Conservation (phyloP, 2,329 filamentous ascomycete species). For the Torrubiella hemipterigena region DNA sequence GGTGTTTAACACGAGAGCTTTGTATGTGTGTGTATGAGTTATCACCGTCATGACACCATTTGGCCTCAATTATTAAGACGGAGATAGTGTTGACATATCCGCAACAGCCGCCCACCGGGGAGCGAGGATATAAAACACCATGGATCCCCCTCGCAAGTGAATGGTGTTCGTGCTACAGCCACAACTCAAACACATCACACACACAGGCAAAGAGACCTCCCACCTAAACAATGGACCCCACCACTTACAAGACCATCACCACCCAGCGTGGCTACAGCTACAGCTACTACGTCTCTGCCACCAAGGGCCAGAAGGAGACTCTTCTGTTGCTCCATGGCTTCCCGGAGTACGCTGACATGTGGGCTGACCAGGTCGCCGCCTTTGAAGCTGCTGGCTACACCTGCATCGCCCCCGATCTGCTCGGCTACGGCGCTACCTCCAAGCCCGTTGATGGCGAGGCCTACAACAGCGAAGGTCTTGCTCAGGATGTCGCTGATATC, state of each 20-base stretch:
- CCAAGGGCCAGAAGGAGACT: slow-evolving; percentile 15
- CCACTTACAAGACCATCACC: slow-evolving; percentile 14
- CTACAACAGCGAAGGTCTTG: slow-evolving; percentile 24
- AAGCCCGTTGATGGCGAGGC: slow-evolving; percentile 23
- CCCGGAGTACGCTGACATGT: slow-evolving; percentile 32
- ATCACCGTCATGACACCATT: no score
- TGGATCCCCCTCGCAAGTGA: no score
- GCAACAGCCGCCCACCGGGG: no score
- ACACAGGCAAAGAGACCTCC: no score
- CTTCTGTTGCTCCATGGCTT: slow-evolving; percentile 35
- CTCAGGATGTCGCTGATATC: slow-evolving; percentile 25
- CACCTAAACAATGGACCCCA: no score
- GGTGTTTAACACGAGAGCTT: no score
- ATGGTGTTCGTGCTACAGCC: no score
- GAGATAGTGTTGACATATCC: no score
- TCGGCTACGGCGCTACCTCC: slow-evolving; percentile 26
- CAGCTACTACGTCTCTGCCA: slow-evolving; percentile 23
- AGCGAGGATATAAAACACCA: no score
- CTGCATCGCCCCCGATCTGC: slow-evolving; percentile 23
- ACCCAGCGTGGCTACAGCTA: slow-evolving; percentile 22
- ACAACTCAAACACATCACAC: no score
- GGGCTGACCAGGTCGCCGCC: slow-evolving; percentile 25
- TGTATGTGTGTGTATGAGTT: no score
- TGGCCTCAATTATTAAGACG: no score
- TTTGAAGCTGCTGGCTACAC: slow-evolving; percentile 24